Base-by-base conservation (phyloP, 2,329 filamentous ascomycete genomes). In the Elsinoe fawcettii region DNA sequence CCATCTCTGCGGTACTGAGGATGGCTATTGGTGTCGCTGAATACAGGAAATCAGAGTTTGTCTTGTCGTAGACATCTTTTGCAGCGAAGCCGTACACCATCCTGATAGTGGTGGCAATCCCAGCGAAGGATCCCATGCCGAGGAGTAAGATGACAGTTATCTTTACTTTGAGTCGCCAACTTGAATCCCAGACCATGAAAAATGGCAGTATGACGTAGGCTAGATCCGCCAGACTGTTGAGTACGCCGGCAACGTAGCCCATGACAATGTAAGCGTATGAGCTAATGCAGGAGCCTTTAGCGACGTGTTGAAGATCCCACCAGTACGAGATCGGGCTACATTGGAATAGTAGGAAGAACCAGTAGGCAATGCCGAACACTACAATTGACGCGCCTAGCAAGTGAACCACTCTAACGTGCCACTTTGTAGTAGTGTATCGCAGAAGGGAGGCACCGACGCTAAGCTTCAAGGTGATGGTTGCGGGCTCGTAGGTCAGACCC, bases 381-480 rank as follows among this genome's bases (percentile, higher is more conserved):
- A 71, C 64, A 2, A 75, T 74, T 5, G 74, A 66, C 18, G 60
- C 62, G 59, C 79, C 73, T 14, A 78, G 69, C 8, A 66, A 51
- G 60, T 72, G 72, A 36, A 79, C 72, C 44, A 74, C 69, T 55
- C 66, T 64, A 16, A 70, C 66, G 56, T 79, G 75, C 27, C 67
- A 56, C 36, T 64, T 69, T 41, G 70, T 66, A 23, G 75, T 65
- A 1, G 76, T 75, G n/a, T 80, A 69, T 46, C 77, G 74, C 20
- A 79, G 72, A 43, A 80, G 72, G 57, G 79, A 77, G 18, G 77
- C 66, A 8, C 70, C 75, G 46, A 80, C 75, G 0, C 77, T 75
- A 16, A 77, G 68, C 58, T 77, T 78, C 47, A 76, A 70, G 9
- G 74, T 64, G 41, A 73, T 70, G 30, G 70, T 75, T 5, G 71